Evolutionary conservation across 1,139 yeast species (phyloP), one percentile per base, ranked within the genome.

Genomic region (Zygosaccharomyces sapae): DNA sequence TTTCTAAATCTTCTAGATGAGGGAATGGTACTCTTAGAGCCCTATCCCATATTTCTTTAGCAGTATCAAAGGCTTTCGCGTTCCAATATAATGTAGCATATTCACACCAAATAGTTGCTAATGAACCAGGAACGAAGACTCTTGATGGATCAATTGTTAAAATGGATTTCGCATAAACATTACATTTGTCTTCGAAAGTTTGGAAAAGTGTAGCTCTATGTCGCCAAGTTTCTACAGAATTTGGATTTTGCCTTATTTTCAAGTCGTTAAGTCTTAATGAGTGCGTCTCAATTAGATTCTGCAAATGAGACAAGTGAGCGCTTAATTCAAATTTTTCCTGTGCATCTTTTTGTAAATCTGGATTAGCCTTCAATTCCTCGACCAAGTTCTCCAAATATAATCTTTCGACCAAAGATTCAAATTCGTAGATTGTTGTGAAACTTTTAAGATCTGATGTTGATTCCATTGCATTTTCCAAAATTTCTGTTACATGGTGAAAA

Each of bases 21-120:
- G 71, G 75, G 65, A 75, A 88, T 9, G 89, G 90, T 0, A 92
- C 92, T 45, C 81, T 79, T 1, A 80, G 71, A 0, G 94, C 84
- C 50, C 82, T 83, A 35, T 80, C 77, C 48, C 75, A 77, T 10
- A 89, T 77, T 10, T 76, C 70, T 52, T 85, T 69, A 0, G 94
- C 88, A 0, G 88, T 79, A 31, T 73, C 75, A 30, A 74, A 63
- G 55, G 86, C 86, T 1, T 71, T 68, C 42, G 73, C 70, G 1
- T 70, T 66, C 43, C 83, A 80, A 64, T 87, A 89, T 2, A 85
- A 66, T 20, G 69, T 67, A 1, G 95, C 86, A 64, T 86, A 89
- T 9, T 72, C 68, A 8, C 77, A 70, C 96, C 97, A 90, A 8
- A 89, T 61, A 33, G 74, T 66, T 0, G 80, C 74, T 7, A 83